Conservation (phyloP, 1,139 yeast species). For the Hanseniaspora sp. region DNA sequence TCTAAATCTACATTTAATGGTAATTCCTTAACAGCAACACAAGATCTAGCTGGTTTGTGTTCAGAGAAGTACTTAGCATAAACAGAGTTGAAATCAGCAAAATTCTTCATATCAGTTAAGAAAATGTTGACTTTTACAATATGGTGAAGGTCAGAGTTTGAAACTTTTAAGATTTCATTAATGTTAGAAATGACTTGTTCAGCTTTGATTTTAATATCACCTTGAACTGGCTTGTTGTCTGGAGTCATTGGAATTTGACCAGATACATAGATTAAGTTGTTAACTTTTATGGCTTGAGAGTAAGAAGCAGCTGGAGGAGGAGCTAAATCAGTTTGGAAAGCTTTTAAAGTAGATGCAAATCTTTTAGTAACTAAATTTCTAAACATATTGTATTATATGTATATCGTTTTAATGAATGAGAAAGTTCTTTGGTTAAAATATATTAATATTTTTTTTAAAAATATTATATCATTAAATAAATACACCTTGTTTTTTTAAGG, state of each 20-base stretch:
- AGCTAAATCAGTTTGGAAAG: slow-evolving; percentile 44
- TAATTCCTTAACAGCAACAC: slow-evolving; percentile 72
- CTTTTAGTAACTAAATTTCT: slow-evolving; percentile 15
- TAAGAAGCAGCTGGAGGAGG: slow-evolving; percentile 88
- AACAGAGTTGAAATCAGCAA: slow-evolving; percentile 62
- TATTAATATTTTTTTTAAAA: neutral
- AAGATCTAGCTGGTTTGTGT: slow-evolving; percentile 82
- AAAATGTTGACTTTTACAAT: slow-evolving; percentile 70
- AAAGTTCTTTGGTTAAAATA: neutral
- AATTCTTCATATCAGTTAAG: slow-evolving; percentile 69
- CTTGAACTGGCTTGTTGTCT: slow-evolving; percentile 61
- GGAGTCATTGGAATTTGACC: slow-evolving; percentile 84
- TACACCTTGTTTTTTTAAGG: too few species aligned
- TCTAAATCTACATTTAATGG: slow-evolving; percentile 64
- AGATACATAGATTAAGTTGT: slow-evolving; percentile 71
- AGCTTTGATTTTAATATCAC: slow-evolving; percentile 59
- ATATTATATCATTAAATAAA: neutral
- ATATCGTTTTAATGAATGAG: neutral
- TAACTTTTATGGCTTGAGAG: slow-evolving; percentile 76
- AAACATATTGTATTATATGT: slow-evolving; percentile 15
- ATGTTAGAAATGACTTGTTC: slow-evolving; percentile 69
- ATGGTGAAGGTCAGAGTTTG: slow-evolving; percentile 64
- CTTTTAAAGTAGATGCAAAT: slow-evolving; percentile 13
- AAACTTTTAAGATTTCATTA: slow-evolving; percentile 57
- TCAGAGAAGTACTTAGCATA: slow-evolving; percentile 60